Evolutionary conservation across 345 rosid genomes (phyloP).

Genomic region (Melaleuca alternifolia): DNA sequence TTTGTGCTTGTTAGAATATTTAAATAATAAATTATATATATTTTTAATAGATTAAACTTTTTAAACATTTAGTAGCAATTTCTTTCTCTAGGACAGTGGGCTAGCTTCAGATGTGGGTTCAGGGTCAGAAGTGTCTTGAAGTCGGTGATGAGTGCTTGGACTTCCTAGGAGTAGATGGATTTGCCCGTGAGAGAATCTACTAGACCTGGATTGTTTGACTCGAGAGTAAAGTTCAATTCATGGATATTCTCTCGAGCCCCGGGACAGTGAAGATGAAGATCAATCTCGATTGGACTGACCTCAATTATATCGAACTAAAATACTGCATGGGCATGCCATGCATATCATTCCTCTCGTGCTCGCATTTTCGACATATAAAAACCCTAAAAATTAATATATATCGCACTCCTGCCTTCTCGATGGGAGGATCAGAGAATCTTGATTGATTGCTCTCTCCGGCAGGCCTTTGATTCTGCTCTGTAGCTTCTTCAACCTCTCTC

Average conservation of each 20-base stretch:
- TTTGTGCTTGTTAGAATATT: too few relatives aligned
- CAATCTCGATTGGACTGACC: slow-evolving; percentile 5
- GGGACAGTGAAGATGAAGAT: not conserved
- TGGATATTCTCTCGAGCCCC: slow-evolving; percentile 7
- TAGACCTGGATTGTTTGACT: too few relatives aligned
- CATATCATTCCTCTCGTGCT: slow-evolving; percentile 6
- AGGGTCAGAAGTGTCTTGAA: too few relatives aligned
- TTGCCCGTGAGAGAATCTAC: too few relatives aligned
- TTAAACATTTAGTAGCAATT: too few relatives aligned
- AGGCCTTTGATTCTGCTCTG: not conserved
- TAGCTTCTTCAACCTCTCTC: not conserved
- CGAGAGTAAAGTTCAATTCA: too few relatives aligned
- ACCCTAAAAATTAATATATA: not conserved
- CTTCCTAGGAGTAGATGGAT: too few relatives aligned
- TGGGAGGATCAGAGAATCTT: not conserved
- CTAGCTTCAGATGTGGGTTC: too few relatives aligned
- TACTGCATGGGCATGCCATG: not conserved
- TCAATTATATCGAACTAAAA: not conserved
- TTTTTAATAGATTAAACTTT: too few relatives aligned
- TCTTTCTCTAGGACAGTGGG: too few relatives aligned
- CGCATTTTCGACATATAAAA: not conserved
- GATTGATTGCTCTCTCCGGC: not conserved
- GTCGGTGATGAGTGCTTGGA: too few relatives aligned
- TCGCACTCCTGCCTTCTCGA: not conserved
- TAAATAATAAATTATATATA: too few relatives aligned